A percentile compares a stretch with the other conserved stretches of the same genome.
Evolutionary conservation across 2,329 filamentous ascomycete genomes (phyloP).

Genomic region (Ceratocystis papillata): DNA sequence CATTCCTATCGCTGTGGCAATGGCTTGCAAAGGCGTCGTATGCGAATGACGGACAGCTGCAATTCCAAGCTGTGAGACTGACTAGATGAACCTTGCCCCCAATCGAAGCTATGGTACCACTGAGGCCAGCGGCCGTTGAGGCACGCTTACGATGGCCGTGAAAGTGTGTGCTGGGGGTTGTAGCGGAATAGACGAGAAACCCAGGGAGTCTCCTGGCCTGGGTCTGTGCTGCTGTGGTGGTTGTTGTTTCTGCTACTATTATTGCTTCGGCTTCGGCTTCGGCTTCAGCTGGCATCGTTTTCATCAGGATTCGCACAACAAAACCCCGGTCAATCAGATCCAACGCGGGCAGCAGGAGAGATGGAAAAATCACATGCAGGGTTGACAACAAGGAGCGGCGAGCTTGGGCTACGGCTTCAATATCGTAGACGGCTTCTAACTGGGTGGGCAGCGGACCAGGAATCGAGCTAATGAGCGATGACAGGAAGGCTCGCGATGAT

Average conservation of each 20-base stretch:
- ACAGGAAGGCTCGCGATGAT: slow-evolving; percentile 14
- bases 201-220: too few relatives aligned
- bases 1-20: background rate
- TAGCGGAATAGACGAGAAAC: slow-evolving; percentile 7
- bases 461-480: slow-evolving; percentile 15
- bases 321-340: slow-evolving; percentile 74
- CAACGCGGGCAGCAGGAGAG: slow-evolving; percentile 68
- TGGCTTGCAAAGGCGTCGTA: slow-evolving; percentile 53
- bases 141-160: background rate
- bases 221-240: background rate
- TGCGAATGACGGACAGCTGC: slow-evolving; percentile 75
- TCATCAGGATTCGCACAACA: slow-evolving; percentile 33
- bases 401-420: background rate
- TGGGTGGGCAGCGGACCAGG: background rate
- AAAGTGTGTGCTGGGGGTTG: background rate
- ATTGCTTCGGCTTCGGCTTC: background rate
- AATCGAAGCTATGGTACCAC: slow-evolving; percentile 6
- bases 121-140: slow-evolving; percentile 21
- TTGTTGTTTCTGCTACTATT: background rate
- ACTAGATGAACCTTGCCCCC: slow-evolving; percentile 50
- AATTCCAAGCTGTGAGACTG: slow-evolving; percentile 68
- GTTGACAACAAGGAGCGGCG: slow-evolving; percentile 50
- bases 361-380: slow-evolving; percentile 75
- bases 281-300: background rate
- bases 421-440: background rate